These are phyloP conservation scores for Rhizomucor pusillus DNA, from an alignment of 371 early-diverging fungal species.

Conservation along the genomic window DNA sequence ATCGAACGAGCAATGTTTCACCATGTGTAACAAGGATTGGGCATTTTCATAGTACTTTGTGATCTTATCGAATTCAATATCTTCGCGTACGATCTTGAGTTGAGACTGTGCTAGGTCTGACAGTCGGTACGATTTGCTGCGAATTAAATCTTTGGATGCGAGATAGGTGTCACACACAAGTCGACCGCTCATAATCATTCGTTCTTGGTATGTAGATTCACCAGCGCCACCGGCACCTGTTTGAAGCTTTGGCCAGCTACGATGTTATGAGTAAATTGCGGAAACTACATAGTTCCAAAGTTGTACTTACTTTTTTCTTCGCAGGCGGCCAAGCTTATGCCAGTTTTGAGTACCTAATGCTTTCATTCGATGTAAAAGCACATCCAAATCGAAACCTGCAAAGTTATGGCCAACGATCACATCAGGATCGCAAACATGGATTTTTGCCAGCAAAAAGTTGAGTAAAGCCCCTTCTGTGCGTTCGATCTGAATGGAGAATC, in stretches of 20 bases:
- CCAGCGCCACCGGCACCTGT: conserved; percentile 81
- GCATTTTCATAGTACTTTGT: conserved; percentile 67
- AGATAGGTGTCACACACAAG: conserved; percentile 94
- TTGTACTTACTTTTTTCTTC: conserved; percentile 63
- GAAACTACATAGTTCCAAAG: background rate
- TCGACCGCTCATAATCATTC: conserved; percentile 83
- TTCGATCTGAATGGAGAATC: conserved; percentile 43
- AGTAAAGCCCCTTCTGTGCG: conserved; percentile 65
- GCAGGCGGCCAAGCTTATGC: conserved; percentile 75
- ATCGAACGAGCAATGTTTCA: conserved; percentile 86
- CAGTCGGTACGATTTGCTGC: conserved; percentile 86
- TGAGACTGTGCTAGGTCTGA: conserved; percentile 75
- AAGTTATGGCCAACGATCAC: conserved; percentile 97
- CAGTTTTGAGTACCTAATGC: conserved; percentile 58
- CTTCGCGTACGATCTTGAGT: conserved; percentile 80
- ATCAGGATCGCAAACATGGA: conserved; percentile 87
- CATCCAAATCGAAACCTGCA: conserved; percentile 89
- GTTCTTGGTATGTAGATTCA: conserved; percentile 74
- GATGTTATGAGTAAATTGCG: conserved; percentile 8
- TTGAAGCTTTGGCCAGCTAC: conserved; percentile 77
- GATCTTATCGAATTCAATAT: conserved; percentile 82
- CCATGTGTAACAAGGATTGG: conserved; percentile 58
- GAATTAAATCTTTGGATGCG: conserved; percentile 84
- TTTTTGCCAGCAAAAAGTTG: conserved; percentile 67
- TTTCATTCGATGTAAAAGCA: conserved; percentile 93